Conservation (phyloP, 2,329 filamentous ascomycete genomes). For the Onygenales sp. region DNA sequence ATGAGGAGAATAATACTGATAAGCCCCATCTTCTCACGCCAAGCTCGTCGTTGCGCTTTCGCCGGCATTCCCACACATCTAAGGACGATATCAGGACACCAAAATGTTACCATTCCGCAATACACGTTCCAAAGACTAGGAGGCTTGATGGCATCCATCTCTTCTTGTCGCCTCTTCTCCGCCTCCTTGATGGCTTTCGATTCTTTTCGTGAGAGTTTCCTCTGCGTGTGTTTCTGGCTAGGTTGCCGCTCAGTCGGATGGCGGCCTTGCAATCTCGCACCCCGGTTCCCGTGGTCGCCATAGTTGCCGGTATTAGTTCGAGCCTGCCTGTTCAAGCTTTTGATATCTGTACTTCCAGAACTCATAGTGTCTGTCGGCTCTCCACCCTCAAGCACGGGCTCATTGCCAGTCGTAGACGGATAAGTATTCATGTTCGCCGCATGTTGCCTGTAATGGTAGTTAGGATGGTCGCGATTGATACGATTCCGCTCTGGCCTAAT, state of each 20-base stretch:
- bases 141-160: slow-evolving; percentile 57
- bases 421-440: slow-evolving; percentile 84
- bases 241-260: slow-evolving; percentile 7
- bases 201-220: slow-evolving; percentile 56
- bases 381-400: slow-evolving; percentile 67
- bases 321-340: slow-evolving; percentile 26
- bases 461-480: slow-evolving; percentile 78
- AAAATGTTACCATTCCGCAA: slow-evolving; percentile 88
- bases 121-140: slow-evolving; percentile 93
- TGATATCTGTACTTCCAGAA: slow-evolving; percentile 54
- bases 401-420: slow-evolving; percentile 86
- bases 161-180: slow-evolving; percentile 49
- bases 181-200: slow-evolving; percentile 47
- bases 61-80: slow-evolving; percentile 76
- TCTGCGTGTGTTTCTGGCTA: slow-evolving; percentile 32
- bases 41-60: slow-evolving; percentile 81
- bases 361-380: slow-evolving; percentile 41
- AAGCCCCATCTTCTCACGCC: slow-evolving; percentile 96
- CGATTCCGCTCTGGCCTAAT: slow-evolving; percentile 80
- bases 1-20: slow-evolving; percentile 88
- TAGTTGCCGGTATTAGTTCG: slow-evolving; percentile 8
- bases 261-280: slow-evolving; percentile 18
- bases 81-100: slow-evolving; percentile 78
- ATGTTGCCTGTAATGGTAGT: slow-evolving; percentile 93
- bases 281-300: slow-evolving; percentile 20